Base-by-base conservation (phyloP, 176 grass and related monocot genomes). In the Hsuehochloa calcarea region DNA sequence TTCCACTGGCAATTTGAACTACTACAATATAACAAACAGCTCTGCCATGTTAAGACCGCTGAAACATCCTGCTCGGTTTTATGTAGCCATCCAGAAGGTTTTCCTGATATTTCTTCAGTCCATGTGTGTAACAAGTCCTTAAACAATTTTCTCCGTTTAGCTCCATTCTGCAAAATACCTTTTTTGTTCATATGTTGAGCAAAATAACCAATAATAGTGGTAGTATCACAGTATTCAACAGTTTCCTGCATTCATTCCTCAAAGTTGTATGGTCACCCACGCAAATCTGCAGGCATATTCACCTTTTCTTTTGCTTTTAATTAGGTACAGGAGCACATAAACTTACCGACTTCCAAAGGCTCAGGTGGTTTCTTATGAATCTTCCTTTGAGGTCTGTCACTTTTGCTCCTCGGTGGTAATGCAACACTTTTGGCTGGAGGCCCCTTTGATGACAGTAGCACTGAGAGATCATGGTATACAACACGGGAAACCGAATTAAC, bases 371-470 rank as follows among this genome's bases (percentile, higher is more conserved):
- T 80, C 11, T 62, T n/a, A 78, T 23, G 51, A 40, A 27, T 45
- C 44, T 78, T 85, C 12, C 43, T 38, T 64, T 25, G 74, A 89
- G 82, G 76, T 60, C 31, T 80, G 59, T 11, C 50, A 80, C 8
- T 58, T 76, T 43, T 75, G 68, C 83, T 83, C 68, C 14, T 88
- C 83, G 75, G 67, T 58, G 49, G 64, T 16, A 56, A 61, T 51
- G 38, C 45, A 74, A 22, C 27, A 79, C 63, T 89, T 75, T 83
- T 69, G 25, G 86, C 38, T 68, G 74, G 56, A 49, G 79, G 31
- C 31, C 31, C 31, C 31, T 34, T 82, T 62, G 96, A 76, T 82
- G 91, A 81, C 80, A 95, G 77, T 22, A 89, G 19, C n/a, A 90
- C 41, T 63, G 86, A 90, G 74, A 98, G 77, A 55, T 90, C 89